Base-by-base conservation (phyloP, 2,329 filamentous ascomycete genomes). In the Ceratocystis destructans region DNA sequence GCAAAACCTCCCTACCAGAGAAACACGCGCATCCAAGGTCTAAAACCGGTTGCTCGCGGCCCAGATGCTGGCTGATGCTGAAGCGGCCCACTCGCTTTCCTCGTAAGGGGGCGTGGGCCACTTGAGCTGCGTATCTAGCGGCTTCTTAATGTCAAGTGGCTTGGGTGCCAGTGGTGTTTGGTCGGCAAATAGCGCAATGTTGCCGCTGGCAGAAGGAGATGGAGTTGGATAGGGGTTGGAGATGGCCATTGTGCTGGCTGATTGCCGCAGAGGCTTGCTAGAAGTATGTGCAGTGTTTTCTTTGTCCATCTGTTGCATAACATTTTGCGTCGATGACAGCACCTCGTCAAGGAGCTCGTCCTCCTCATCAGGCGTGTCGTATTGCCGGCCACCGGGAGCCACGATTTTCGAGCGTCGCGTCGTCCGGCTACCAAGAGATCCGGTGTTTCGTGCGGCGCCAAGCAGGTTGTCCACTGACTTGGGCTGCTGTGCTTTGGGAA, bases 51-150 rank as follows among this genome's bases (percentile, higher is more conserved):
- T 86, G 69, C 87, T 83, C 41, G 86, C 84, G 64, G 87, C 87
- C 79, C 89, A 88, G 70, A 92, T 91, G 76, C 88, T 91, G 5
- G 89, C 88, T 10, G 90, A 85, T 37, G 90, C 88, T 53, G 89
- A 87, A 7, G 88, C 85, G 20, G 88, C 90, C 93, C 92, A 97
- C 74, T 96, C 92, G 69, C 87, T 86, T 71, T 96, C 92, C 72
- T 96, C 92, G 71, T 96, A 96, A 2, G 94, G 93, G 25, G 94
- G 94, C 17, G 94, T 97, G 2, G 92, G 93, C 88, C 92, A 96
- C 77, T 96, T 94, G 72, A 83, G 79, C 69, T 82, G 77, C 22
- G 71, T 69, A 37, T 79, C 77, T 12, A 76, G 74, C 0, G 77
- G 82, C 73, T 84, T 84, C 72, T 81, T 79, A 65, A 89, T 84